Conservation (phyloP, 805 yeast genomes). For the Dipodascopsis uninucleata region DNA sequence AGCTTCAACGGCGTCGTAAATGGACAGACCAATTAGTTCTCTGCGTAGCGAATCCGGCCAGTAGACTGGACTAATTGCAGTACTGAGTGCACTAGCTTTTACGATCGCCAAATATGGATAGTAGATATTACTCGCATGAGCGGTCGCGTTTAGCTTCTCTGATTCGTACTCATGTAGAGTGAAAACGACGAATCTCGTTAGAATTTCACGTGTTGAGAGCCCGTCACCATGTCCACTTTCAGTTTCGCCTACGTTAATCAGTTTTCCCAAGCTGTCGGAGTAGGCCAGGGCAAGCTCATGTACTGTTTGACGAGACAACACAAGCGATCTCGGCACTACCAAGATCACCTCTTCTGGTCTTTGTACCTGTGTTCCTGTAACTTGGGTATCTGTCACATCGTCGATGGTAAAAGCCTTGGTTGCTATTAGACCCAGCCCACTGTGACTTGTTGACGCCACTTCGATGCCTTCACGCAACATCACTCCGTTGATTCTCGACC, state of each 20-base stretch:
- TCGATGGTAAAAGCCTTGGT: neutral
- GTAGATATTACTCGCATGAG: conserved; percentile 2
- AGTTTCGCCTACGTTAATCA: too few species aligned
- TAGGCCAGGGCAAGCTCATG: too few species aligned
- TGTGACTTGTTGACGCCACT: neutral
- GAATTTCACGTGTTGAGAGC: conserved; percentile 9
- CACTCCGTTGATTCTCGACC: conserved; percentile 12
- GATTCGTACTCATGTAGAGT: conserved; percentile 8
- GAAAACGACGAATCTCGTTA: conserved; percentile 14
- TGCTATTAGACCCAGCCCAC: conserved; percentile 14
- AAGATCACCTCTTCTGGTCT: too few species aligned
- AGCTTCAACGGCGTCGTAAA: conserved; percentile 13
- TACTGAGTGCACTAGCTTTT: too few species aligned
- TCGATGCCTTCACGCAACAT: conserved; percentile 2
- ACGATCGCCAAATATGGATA: conserved; percentile 10
- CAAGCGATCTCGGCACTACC: too few species aligned
- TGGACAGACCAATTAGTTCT: conserved; percentile 22
- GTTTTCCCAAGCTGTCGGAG: too few species aligned
- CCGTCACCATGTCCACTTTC: too few species aligned
- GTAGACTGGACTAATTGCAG: too few species aligned
- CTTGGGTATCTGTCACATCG: too few species aligned
- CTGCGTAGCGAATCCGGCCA: too few species aligned
- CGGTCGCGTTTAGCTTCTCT: neutral
- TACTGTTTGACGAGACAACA: too few species aligned
- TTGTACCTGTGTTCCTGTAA: too few species aligned